Evolutionary conservation across 495 filamentous ascomycete species (phyloP), one percentile per base, ranked within the genome.

Genomic region (Neurospora tetraspora): DNA sequence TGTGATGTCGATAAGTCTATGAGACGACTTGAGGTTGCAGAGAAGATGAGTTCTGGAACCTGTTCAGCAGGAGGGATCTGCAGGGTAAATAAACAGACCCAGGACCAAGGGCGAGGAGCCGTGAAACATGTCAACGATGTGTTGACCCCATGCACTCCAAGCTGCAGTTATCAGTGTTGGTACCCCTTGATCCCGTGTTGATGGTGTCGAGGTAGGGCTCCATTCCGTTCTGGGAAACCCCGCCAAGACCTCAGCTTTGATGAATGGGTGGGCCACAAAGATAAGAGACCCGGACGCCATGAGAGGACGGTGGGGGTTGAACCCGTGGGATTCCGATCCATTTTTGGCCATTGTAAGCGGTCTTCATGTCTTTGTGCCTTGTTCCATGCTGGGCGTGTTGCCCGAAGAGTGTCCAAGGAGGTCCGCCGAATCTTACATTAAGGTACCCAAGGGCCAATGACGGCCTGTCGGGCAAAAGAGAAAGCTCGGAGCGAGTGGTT

Each of bases 61-160:
- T 38, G 39, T 61, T 59, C 68, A 38, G 53, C 31, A 38, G 39
- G 68, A 71, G 78, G 78, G 75, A 75, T 71, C 68, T 68, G 71
- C 70, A 75, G 72, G 72, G 72, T 77, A 79, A 78, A 79, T 78
- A 79, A 74, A 69, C 39, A 20, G 31, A 43, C 34, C 20, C 38
- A 34, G 27, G 27, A 70, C 72, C 31, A 20, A 68, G 37, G 27
- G 16, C 59, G 38, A 31, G n/a, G 6, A 45, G 20, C 38, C 16
- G 53, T 39, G 37, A 40, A 59, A 74, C 31, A 39, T 37, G 23
- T 61, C 68, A 38, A 36, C 34, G 27, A 59, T 27, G 65, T 39
- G 42, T 37, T 68, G n/a, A n/a, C 36, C 65, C 47, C 59, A 39
- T 18, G 5, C 71, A 43, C 43, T 70, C 68, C 31, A 23, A 12